phyloP scores from a whole-genome alignment of 2,329 filamentous ascomycete species.

The Zymoseptoria ardabiliae region DNA sequence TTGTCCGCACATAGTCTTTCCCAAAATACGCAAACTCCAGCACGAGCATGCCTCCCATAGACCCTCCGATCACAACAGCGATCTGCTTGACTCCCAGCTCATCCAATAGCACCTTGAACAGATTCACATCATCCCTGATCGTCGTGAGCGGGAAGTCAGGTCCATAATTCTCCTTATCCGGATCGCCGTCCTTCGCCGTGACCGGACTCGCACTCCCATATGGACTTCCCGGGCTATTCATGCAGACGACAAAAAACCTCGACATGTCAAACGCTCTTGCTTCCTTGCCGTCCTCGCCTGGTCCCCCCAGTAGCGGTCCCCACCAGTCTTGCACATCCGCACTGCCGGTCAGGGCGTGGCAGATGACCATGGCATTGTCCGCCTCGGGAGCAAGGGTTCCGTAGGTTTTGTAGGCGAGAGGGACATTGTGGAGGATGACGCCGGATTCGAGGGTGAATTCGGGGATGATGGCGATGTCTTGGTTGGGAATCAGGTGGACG shows the following conservation, averaged over 20 bases:
- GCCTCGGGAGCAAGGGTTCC: constrained; percentile 48
- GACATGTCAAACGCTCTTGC: constrained; percentile 65
- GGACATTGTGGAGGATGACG: constrained; percentile 68
- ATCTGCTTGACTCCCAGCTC: constrained; percentile 72
- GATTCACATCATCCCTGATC: constrained; percentile 85
- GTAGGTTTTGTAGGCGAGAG: constrained; percentile 57
- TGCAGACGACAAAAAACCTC: constrained; percentile 76
- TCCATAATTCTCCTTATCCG: constrained; percentile 69
- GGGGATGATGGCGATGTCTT: constrained; percentile 78
- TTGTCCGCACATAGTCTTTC: constrained; percentile 70
- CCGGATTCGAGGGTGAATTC: constrained; percentile 91
- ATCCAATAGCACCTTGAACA: constrained; percentile 73
- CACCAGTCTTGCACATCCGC: constrained; percentile 84
- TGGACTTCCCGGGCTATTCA: constrained; percentile 78
- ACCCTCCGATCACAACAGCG: constrained; percentile 73
- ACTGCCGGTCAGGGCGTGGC: constrained; percentile 78
- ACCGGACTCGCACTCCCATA: constrained; percentile 85
- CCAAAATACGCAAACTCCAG: constrained; percentile 89
- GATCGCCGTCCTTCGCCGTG: constrained; percentile 77
- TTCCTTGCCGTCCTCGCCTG: constrained; percentile 48
- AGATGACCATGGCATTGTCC: constrained; percentile 62
- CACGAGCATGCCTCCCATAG: constrained; percentile 85
- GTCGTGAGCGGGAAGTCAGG: constrained; percentile 96
- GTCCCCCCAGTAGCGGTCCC: constrained; percentile 72
- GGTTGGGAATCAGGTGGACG: constrained; percentile 75